A percentile compares a stretch with the other conserved stretches of the same genome.
These are phyloP conservation scores for Nephelium lappaceum DNA, from an alignment of 345 rosid species.

Conservation along the genomic window DNA sequence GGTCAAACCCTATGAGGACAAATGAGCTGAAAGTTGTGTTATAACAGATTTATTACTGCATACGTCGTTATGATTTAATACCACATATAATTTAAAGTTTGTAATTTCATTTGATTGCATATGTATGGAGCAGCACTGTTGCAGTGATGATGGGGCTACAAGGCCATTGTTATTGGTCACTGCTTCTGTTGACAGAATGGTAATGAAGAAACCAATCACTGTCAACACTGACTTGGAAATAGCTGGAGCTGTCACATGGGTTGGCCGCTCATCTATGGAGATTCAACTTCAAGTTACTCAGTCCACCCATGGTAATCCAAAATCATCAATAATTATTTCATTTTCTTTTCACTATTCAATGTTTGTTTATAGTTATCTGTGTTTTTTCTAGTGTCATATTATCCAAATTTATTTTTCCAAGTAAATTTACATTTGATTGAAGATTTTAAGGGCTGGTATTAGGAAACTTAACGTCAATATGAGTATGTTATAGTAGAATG, in stretches of 20 bases:
- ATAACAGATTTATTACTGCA: no score
- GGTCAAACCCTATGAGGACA: no score
- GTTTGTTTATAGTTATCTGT: not conserved
- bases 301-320: slow-evolving; percentile 46
- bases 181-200: slow-evolving; percentile 87
- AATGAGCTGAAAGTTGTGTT: no score
- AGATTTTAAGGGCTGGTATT: not conserved
- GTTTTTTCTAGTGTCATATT: not conserved
- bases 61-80: no score
- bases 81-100: no score
- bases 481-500: not conserved
- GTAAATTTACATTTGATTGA: not conserved
- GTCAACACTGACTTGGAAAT: slow-evolving; percentile 62
- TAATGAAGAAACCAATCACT: slow-evolving; percentile 62
- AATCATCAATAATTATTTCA: not conserved
- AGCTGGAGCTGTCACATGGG: slow-evolving; percentile 84
- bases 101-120: slow-evolving; percentile 14
- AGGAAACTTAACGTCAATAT: not conserved
- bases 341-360: not conserved
- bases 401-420: not conserved
- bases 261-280: slow-evolving; percentile 90
- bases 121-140: slow-evolving; percentile 57
- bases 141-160: slow-evolving; percentile 52
- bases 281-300: slow-evolving; percentile 82
- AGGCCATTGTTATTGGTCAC: slow-evolving; percentile 77